A percentile compares a stretch with the other conserved stretches of the same genome.
phyloP scores from a whole-genome alignment of 2,329 filamentous ascomycete genomes.

The Cercospora beticola region DNA sequence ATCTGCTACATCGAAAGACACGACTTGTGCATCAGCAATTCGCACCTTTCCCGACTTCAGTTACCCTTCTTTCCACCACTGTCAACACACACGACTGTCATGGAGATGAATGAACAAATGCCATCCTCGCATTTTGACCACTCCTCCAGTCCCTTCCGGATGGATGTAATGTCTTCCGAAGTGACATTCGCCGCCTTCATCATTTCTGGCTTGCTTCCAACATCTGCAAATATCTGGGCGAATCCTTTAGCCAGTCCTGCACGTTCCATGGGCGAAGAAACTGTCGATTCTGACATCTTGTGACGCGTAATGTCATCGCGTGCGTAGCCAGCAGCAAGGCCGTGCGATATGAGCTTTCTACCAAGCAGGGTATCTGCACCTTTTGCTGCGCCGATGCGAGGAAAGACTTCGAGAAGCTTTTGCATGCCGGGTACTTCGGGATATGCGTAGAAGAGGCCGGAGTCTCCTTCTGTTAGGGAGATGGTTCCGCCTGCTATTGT shows the following conservation, averaged over 20 bases:
- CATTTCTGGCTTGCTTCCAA: slow-evolving; percentile 2
- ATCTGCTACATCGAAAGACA: not conserved
- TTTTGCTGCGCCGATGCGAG: slow-evolving; percentile 8
- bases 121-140: slow-evolving; percentile 17
- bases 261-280: not conserved
- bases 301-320: slow-evolving; percentile 6
- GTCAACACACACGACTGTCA: slow-evolving; percentile 8
- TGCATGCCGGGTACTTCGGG: slow-evolving; percentile 12
- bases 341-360: slow-evolving; percentile 10
- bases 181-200: slow-evolving; percentile 5
- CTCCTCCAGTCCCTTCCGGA: slow-evolving; percentile 7
- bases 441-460: slow-evolving; percentile 19
- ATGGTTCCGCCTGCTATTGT: slow-evolving; percentile 10
- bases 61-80: not conserved
- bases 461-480: slow-evolving; percentile 16
- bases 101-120: slow-evolving; percentile 6
- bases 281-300: not conserved
- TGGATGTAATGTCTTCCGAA: slow-evolving; percentile 9
- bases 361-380: slow-evolving; percentile 12
- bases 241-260: slow-evolving; percentile 5
- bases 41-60: not conserved
- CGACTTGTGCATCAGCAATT: not conserved
- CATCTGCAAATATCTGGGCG: slow-evolving; percentile 8
- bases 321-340: slow-evolving; percentile 3
- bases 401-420: slow-evolving; percentile 15